Evolutionary conservation across 495 filamentous ascomycete genomes (phyloP).

Genomic region (Jackrogersella multiformis): DNA sequence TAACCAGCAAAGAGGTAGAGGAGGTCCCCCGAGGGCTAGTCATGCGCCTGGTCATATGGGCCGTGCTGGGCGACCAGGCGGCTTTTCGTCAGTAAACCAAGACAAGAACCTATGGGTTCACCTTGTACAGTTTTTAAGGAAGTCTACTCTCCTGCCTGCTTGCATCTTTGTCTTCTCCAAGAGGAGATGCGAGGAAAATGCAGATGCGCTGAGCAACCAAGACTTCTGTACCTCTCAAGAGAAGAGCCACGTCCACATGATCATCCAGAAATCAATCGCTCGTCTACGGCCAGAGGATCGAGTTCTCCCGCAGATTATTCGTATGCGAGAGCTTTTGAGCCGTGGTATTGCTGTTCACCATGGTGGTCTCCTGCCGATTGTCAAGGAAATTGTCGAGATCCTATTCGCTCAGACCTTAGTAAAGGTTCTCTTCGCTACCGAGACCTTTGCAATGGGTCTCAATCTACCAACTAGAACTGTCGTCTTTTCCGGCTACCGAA

Average conservation of each 20-base stretch:
- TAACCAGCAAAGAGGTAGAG: constrained; percentile 63
- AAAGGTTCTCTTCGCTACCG: constrained; percentile 95
- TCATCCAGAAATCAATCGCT: constrained; percentile 93
- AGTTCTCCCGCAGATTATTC: constrained; percentile 85
- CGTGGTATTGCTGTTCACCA: constrained; percentile 96
- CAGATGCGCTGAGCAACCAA: constrained; percentile 90
- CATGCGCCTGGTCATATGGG: constrained; percentile 82
- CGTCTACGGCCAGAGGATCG: constrained; percentile 91
- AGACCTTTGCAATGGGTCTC: constrained; percentile 98
- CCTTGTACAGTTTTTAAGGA: constrained; percentile 87
- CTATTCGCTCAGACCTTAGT: constrained; percentile 93
- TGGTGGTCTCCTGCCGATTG: constrained; percentile 92
- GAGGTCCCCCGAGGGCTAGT: constrained; percentile 65
- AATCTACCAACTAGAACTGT: constrained; percentile 96
- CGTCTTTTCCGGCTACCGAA: constrained; percentile 96
- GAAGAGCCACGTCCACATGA: constrained; percentile 97
- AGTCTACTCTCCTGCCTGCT: constrained; percentile 83
- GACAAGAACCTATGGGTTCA: constrained; percentile 98
- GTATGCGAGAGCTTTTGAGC: constrained; percentile 83
- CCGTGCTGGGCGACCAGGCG: constrained; percentile 80
- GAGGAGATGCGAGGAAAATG: constrained; percentile 95
- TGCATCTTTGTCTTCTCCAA: constrained; percentile 99
- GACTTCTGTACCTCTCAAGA: constrained; percentile 92
- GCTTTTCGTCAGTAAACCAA: constrained; percentile 86
- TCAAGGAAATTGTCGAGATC: constrained; percentile 98